phyloP scores from a whole-genome alignment of 179 eudicot species.

The Spinacia oleracea region DNA sequence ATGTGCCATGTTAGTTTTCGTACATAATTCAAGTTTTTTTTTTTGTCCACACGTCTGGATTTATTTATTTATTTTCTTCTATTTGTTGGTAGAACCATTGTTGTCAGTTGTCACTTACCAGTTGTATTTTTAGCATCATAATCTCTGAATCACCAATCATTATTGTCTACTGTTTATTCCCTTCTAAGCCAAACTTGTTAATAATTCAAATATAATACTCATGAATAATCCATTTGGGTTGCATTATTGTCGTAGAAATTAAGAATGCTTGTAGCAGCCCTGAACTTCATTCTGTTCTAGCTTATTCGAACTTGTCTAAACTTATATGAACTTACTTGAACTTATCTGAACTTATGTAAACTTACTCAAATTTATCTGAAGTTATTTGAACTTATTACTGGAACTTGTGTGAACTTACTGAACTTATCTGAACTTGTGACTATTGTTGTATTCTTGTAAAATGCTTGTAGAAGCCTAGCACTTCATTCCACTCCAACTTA shows the following conservation, averaged over 20 bases:
- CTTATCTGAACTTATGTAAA: too few species aligned
- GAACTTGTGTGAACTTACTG: too few species aligned
- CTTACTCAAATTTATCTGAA: too few species aligned
- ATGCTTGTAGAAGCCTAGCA: too few species aligned
- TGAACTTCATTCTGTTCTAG: background rate
- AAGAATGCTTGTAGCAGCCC: background rate
- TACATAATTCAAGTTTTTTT: slow-evolving; percentile 15
- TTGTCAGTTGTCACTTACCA: slow-evolving; percentile 14
- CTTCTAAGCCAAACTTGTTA: slow-evolving; percentile 4
- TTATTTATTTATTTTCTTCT: background rate
- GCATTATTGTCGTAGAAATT: background rate
- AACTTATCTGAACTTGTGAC: too few species aligned
- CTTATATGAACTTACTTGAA: too few species aligned
- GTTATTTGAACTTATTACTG: too few species aligned
- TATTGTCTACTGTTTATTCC: slow-evolving; percentile 4
- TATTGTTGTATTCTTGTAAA: too few species aligned
- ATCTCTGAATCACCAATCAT: slow-evolving; percentile 18
- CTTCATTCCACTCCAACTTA: too few species aligned
- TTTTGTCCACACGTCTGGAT: slow-evolving; percentile 21
- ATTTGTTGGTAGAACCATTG: slow-evolving; percentile 3
- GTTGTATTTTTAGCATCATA: slow-evolving; percentile 8
- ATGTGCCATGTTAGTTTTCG: slow-evolving; percentile 25
- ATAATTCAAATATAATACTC: background rate
- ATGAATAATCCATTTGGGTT: background rate
- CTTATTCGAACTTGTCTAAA: too few species aligned